Conservation (phyloP, 805 yeast genomes). For the Saturnispora ahearnii region DNA sequence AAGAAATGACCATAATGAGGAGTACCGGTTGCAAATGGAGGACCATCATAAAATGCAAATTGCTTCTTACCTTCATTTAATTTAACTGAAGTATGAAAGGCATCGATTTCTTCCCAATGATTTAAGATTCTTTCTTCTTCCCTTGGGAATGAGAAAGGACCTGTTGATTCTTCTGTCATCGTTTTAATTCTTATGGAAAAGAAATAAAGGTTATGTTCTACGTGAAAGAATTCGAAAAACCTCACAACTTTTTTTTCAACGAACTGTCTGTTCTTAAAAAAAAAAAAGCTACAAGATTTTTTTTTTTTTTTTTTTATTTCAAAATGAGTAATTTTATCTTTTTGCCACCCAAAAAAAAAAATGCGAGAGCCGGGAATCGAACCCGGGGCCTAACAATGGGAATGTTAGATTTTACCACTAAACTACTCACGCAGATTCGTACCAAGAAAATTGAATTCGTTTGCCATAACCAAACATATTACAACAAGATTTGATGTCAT, state of each 20-base stretch:
- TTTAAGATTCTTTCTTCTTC: slow-evolving; percentile 80
- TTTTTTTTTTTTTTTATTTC: not conserved
- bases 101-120: slow-evolving; percentile 85
- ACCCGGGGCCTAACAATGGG: slow-evolving; percentile 19
- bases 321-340: not conserved
- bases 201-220: not conserved
- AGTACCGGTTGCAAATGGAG: slow-evolving; percentile 99
- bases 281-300: not conserved
- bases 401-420: slow-evolving; percentile 18
- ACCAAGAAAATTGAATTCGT: not conserved
- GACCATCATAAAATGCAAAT: slow-evolving; percentile 95
- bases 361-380: slow-evolving; percentile 19
- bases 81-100: slow-evolving; percentile 82
- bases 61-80: slow-evolving; percentile 78
- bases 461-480: not conserved
- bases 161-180: slow-evolving; percentile 27
- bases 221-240: too few species aligned
- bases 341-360: not conserved
- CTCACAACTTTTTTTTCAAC: too few species aligned
- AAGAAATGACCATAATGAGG: slow-evolving; percentile 98
- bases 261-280: not conserved
- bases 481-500: too few species aligned
- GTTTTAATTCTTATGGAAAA: not conserved
- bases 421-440: slow-evolving; percentile 14
- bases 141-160: slow-evolving; percentile 62